Base-by-base conservation (phyloP, 2,329 filamentous ascomycete species). In the Aspergillus oerlinghausenensis region DNA sequence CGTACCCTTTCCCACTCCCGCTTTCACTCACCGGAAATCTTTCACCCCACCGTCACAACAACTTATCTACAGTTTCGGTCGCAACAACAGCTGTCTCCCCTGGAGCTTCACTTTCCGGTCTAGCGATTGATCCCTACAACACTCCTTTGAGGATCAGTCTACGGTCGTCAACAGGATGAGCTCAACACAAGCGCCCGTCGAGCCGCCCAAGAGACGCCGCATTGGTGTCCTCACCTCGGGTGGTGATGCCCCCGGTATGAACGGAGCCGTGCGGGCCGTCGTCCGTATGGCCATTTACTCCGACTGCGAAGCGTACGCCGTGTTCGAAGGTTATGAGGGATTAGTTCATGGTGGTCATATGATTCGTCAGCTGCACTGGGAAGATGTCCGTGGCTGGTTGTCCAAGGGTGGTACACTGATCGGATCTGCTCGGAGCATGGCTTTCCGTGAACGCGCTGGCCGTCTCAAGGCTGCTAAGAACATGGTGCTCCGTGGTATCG, bases 321-420 rank as follows among this genome's bases (percentile, higher is more conserved):
- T 94, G 71, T 94, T 93, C 75, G 94, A 97, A 75, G 94, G 94
- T 59, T 99, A 99, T 77, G 92, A 97, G 70, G 94, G 94, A 45
- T 82, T 99, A 54, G 93, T 99, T 28, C 85, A 89, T 64, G 94
- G 93, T 65, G 92, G 91, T 49, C 83, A 92, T 71, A 85, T 93
- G 77, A 97, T 99, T 77, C 85, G 84, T 67, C 84, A 90, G 77
- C 90, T 96, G 85, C 79, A 84, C 51, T 97, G 93, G 93, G 85
- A 95, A 63, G 92, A 97, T 71, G 94, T 99, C 55, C 88, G 94
- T 67, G 93, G 94, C 68, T 99, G 89, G 82, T 84, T 96, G 54
- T 93, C 90, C 32, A 92, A 96, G 72, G 94, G 94, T 61, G 94
- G 94, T 61, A 99, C 94, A 17, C 83, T 97, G 60, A 97, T 99